Evolutionary conservation across 495 filamentous ascomycete species (phyloP).

Genomic region (Xylaria bambusicola): DNA sequence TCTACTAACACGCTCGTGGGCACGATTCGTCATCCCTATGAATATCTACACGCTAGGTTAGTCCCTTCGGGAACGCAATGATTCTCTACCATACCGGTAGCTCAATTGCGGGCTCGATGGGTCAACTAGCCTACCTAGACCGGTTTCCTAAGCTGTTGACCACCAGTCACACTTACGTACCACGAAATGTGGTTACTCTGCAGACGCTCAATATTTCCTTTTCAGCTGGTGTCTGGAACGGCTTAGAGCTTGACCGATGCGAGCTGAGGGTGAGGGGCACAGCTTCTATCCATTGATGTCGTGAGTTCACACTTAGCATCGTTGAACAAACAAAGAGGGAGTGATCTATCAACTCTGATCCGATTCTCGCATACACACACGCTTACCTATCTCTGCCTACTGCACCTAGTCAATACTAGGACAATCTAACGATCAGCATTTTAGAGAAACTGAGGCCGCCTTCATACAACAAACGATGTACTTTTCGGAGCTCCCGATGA

Average conservation of each 20-base stretch:
- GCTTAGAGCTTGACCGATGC: neutral
- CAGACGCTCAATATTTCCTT: neutral
- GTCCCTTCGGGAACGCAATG: too few species aligned
- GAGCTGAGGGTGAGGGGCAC: neutral
- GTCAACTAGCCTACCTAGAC: too few species aligned
- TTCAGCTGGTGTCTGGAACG: constrained; percentile 1
- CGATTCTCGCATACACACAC: neutral
- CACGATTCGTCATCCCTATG: constrained; percentile 1
- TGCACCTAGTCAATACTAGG: too few species aligned
- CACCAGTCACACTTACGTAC: neutral
- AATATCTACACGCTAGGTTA: too few species aligned
- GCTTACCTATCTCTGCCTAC: too few species aligned
- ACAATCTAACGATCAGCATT: too few species aligned
- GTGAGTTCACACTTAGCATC: neutral
- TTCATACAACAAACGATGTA: neutral
- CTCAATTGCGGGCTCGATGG: too few species aligned
- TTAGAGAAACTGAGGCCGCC: constrained; percentile 4
- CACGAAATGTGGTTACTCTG: constrained; percentile 4
- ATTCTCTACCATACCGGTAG: too few species aligned
- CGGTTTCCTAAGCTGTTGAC: neutral
- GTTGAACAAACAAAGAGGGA: too few species aligned
- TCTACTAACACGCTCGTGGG: too few species aligned
- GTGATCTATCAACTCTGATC: neutral
- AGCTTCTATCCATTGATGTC: neutral
- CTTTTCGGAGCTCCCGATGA: neutral